A percentile compares a stretch with the other conserved stretches of the same genome.
phyloP scores from a whole-genome alignment of 1,284 basidiomycete genomes.

The Wallemia mellicola region DNA sequence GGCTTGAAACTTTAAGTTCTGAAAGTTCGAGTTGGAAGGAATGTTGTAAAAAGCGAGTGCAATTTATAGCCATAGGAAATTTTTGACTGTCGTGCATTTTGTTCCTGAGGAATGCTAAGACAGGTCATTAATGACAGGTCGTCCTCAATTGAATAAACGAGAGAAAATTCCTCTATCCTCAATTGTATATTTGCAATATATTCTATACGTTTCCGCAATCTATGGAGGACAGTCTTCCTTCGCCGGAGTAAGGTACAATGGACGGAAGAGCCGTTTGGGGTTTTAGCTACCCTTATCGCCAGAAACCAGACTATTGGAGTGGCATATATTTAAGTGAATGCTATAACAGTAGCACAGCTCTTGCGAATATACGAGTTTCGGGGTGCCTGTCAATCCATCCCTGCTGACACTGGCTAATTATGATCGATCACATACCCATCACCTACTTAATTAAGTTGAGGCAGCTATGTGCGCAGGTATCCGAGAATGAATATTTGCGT shows the following conservation, averaged over 20 bases:
- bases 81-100: not conserved
- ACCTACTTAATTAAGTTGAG: not conserved
- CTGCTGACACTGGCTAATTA: no score
- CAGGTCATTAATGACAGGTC: not conserved
- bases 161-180: no score
- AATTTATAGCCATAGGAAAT: not conserved
- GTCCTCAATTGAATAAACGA: not conserved
- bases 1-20: not conserved
- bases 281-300: no score
- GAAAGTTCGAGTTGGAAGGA: not conserved
- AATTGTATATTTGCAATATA: not conserved
- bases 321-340: no score
- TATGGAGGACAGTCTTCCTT: no score
- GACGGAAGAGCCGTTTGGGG: no score
- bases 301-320: not conserved
- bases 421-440: not conserved
- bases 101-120: not conserved
- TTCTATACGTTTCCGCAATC: no score
- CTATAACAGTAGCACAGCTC: not conserved
- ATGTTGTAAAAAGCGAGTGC: not conserved
- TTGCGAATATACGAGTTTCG: not conserved
- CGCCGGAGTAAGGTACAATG: not conserved
- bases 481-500: not conserved
- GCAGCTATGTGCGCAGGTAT: not conserved
- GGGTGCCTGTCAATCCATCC: not conserved